These are phyloP conservation scores for Fusarium tricinctum DNA, from an alignment of 2,329 filamentous ascomycete species.

Conservation along the genomic window DNA sequence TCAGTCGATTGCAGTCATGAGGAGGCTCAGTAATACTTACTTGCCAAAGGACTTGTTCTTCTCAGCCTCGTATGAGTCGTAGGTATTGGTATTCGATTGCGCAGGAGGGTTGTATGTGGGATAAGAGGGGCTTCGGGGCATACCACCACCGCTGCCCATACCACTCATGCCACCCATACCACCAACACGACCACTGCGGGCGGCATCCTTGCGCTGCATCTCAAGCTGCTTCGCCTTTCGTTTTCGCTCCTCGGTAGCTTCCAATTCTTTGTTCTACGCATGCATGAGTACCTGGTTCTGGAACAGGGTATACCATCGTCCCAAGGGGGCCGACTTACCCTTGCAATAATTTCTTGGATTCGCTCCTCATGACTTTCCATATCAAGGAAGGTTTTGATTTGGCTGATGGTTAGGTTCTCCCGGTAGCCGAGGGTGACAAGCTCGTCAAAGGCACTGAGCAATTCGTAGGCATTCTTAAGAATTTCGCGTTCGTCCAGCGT, in stretches of 20 bases:
- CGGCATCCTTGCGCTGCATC: constrained; percentile 97
- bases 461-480: constrained; percentile 91
- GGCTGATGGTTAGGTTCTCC: constrained; percentile 94
- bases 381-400: constrained; percentile 99
- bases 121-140: constrained; percentile 84
- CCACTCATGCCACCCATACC: constrained; percentile 50
- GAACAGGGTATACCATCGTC: not conserved
- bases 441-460: constrained; percentile 97
- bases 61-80: constrained; percentile 95
- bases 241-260: constrained; percentile 98
- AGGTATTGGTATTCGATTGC: constrained; percentile 82
- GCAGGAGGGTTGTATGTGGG: constrained; percentile 88
- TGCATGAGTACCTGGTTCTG: constrained; percentile 42
- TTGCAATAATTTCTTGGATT: constrained; percentile 97
- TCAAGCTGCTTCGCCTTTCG: constrained; percentile 98
- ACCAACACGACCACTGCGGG: constrained; percentile 72
- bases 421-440: constrained; percentile 95
- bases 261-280: constrained; percentile 93
- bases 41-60: constrained; percentile 94
- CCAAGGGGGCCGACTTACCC: constrained; percentile 68
- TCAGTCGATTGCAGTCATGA: constrained; percentile 16
- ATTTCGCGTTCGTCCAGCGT: constrained; percentile 97
- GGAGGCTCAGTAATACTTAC: constrained; percentile 59
- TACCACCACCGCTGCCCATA: constrained; percentile 56
- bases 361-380: constrained; percentile 99